Percentiles rank a stretch among this genome's conserved stretches.
Evolutionary conservation across 495 filamentous ascomycete species (phyloP).

Genomic region (Hypoxylon intermedium): DNA sequence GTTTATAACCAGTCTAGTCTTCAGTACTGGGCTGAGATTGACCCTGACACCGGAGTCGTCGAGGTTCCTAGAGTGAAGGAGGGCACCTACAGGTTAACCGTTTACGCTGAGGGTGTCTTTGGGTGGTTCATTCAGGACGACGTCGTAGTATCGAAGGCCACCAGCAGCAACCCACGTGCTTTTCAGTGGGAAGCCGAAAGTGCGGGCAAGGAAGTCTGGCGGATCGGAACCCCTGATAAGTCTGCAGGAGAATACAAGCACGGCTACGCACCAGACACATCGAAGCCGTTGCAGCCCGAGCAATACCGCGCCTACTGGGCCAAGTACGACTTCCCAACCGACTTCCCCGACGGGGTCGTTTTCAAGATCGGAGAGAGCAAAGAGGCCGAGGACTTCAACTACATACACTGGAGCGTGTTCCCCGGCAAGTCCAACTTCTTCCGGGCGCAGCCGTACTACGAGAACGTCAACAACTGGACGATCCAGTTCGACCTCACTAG

Average conservation of each 20-base stretch:
- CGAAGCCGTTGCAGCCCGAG: slow-evolving; percentile 55
- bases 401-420: slow-evolving; percentile 63
- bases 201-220: slow-evolving; percentile 61
- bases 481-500: slow-evolving; percentile 54
- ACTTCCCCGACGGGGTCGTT: slow-evolving; percentile 60
- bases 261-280: slow-evolving; percentile 51
- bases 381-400: slow-evolving; percentile 55
- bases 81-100: slow-evolving; percentile 61
- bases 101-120: slow-evolving; percentile 63
- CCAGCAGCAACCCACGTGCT: slow-evolving; percentile 1
- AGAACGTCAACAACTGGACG: slow-evolving; percentile 61
- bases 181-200: slow-evolving; percentile 57
- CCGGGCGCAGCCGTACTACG: slow-evolving; percentile 34
- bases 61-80: slow-evolving; percentile 55
- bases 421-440: slow-evolving; percentile 47
- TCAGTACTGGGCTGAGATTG: slow-evolving; percentile 64
- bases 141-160: slow-evolving; percentile 43
- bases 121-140: slow-evolving; percentile 58
- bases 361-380: slow-evolving; percentile 58
- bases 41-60: slow-evolving; percentile 48
- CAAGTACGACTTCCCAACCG: slow-evolving; percentile 59
- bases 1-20: slow-evolving; percentile 51
- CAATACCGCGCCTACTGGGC: slow-evolving; percentile 65
- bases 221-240: slow-evolving; percentile 63
- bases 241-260: slow-evolving; percentile 62